These are phyloP conservation scores for Mycena maculata DNA, from an alignment of 768 basidiomycete species.

Conservation along the genomic window DNA sequence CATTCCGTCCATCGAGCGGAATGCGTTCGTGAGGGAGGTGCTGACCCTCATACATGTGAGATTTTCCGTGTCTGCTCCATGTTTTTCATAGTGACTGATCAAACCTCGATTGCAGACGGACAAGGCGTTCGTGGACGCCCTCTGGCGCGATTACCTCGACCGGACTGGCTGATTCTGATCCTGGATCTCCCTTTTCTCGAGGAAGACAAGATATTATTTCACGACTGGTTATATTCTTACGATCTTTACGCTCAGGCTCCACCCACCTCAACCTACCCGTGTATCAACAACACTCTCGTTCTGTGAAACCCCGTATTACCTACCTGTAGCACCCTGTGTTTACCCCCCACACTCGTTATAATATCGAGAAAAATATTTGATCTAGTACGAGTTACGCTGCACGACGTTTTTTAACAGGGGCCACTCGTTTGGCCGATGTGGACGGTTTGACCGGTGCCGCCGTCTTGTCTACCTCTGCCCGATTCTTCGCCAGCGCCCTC, in stretches of 20 bases:
- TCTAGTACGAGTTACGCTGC: too few species aligned
- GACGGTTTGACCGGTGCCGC: too few species aligned
- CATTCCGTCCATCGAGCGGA: constrained; percentile 52
- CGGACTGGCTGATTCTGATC: constrained; percentile 23
- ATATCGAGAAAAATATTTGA: neutral
- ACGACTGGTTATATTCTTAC: neutral
- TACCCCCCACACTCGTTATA: constrained; percentile 19
- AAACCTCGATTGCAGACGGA: constrained; percentile 60
- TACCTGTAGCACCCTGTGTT: constrained; percentile 19
- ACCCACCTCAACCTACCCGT: neutral
- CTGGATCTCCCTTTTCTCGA: neutral
- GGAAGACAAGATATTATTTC: neutral
- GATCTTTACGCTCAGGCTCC: neutral
- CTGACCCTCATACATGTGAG: constrained; percentile 71
- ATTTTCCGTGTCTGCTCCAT: constrained; percentile 44
- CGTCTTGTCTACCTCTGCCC: too few species aligned
- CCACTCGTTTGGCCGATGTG: too few species aligned
- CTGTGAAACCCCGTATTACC: constrained; percentile 7
- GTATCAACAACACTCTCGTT: constrained; percentile 19
- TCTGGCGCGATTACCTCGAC: constrained; percentile 64
- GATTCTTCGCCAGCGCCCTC: constrained; percentile 3
- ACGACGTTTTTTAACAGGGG: too few species aligned
- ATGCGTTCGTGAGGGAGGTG: constrained; percentile 70
- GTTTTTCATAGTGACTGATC: constrained; percentile 13
- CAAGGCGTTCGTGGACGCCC: constrained; percentile 70